phyloP scores from a whole-genome alignment of 768 basidiomycete genomes.

The Kwoniella botswanensis region DNA sequence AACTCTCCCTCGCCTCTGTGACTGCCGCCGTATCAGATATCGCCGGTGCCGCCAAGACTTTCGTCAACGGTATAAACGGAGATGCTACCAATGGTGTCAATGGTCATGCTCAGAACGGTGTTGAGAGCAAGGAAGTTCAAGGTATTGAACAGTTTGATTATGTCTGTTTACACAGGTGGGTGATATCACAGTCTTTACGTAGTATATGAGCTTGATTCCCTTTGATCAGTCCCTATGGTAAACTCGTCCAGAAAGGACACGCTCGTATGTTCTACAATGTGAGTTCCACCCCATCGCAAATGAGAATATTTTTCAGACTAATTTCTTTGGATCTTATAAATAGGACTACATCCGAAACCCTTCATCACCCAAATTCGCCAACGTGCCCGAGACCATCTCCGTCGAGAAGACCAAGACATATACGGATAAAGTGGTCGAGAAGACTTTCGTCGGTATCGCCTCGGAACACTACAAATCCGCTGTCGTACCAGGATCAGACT shows the following conservation, averaged over 20 bases:
- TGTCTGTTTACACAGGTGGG: constrained; percentile 78
- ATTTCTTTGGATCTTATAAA: constrained; percentile 41
- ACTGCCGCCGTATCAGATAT: constrained; percentile 54
- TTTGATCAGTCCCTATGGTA: constrained; percentile 81
- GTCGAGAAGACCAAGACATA: constrained; percentile 72
- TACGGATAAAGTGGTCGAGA: constrained; percentile 93
- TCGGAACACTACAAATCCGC: constrained; percentile 75
- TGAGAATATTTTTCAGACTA: no score
- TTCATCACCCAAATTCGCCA: constrained; percentile 65
- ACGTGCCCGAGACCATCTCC: constrained; percentile 72
- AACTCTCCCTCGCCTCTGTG: constrained; percentile 61
- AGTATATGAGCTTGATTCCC: no score
- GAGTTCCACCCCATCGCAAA: constrained; percentile 8
- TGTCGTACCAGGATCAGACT: constrained; percentile 81
- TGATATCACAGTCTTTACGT: not conserved
- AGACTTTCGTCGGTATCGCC: constrained; percentile 82
- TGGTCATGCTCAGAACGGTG: constrained; percentile 41
- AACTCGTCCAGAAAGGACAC: constrained; percentile 96
- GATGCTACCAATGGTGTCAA: constrained; percentile 56
- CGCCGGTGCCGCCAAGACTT: constrained; percentile 40
- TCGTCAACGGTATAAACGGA: constrained; percentile 58
- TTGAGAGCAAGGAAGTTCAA: constrained; percentile 36
- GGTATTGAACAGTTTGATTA: constrained; percentile 90
- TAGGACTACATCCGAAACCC: constrained; percentile 90
- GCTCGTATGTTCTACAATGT: constrained; percentile 70